Evolutionary conservation across 176 grass and related monocot genomes (phyloP).

Genomic region (Echinochloa phyllopogon): DNA sequence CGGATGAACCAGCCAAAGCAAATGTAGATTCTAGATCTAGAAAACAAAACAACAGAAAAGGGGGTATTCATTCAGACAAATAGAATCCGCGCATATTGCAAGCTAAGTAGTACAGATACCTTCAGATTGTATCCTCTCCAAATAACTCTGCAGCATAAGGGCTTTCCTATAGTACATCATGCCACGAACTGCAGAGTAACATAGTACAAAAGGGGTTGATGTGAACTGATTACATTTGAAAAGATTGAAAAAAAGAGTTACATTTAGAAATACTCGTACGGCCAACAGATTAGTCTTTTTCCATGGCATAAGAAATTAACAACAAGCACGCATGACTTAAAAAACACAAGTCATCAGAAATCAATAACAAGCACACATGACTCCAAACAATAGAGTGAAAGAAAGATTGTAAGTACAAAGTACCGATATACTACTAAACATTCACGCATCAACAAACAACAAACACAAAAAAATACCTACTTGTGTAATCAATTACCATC

Average conservation of each 20-base stretch:
- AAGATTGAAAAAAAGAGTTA: background rate
- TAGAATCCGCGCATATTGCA: conserved; percentile 27
- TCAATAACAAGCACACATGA: background rate
- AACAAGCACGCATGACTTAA: background rate
- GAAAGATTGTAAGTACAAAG: background rate
- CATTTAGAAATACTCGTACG: background rate
- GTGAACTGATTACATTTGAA: background rate
- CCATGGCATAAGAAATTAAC: background rate
- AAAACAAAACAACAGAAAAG: conserved; percentile 27
- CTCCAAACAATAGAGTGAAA: background rate
- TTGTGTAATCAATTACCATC: background rate
- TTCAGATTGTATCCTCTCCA: conserved; percentile 83
- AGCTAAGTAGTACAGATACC: conserved; percentile 52
- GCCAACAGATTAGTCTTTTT: background rate
- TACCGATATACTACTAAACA: background rate
- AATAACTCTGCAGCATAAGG: conserved; percentile 92
- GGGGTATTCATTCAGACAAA: conserved; percentile 28
- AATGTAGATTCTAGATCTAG: conserved; percentile 54
- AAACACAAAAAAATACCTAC: background rate
- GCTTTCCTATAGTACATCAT: conserved; percentile 99
- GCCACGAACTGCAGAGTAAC: conserved; percentile 70
- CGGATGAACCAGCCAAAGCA: conserved; percentile 51
- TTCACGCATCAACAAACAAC: background rate
- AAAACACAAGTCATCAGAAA: background rate
- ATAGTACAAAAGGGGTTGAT: conserved; percentile 31